Evolutionary conservation across 176 grass and related monocot genomes (phyloP).

Genomic region (Elymus sibiricus): DNA sequence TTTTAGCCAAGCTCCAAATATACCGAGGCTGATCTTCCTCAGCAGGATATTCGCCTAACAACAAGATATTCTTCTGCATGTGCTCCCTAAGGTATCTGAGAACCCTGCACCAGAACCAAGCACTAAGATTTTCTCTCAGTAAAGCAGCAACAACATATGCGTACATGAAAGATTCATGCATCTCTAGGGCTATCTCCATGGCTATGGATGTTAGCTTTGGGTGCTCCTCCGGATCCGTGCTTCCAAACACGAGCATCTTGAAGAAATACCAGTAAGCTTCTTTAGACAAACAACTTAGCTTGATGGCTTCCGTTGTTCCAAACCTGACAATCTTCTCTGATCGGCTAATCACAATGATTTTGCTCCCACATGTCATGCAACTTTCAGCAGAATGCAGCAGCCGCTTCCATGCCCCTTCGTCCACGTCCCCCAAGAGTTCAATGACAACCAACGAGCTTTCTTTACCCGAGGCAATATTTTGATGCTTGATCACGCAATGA

Average conservation of each 20-base stretch:
- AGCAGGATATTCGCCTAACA: not conserved
- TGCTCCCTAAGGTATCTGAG: not conserved
- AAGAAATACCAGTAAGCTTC: conserved; percentile 27
- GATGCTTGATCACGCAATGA: not conserved
- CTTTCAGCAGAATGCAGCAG: not conserved
- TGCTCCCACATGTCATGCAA: not conserved
- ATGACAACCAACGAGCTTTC: not conserved
- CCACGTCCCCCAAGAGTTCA: not conserved
- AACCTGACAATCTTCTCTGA: not conserved
- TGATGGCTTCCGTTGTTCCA: not conserved
- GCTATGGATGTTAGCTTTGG: conserved; percentile 1
- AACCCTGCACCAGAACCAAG: not conserved
- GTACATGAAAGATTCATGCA: not conserved
- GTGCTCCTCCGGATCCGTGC: not conserved
- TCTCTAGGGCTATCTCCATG: not conserved
- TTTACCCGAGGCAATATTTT: not conserved
- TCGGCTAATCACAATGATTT: not conserved
- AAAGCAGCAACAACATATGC: not conserved
- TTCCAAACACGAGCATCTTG: conserved; percentile 9
- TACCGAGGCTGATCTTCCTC: not conserved
- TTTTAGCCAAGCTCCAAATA: not conserved
- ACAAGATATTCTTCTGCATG: not conserved
- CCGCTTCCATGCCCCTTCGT: not conserved
- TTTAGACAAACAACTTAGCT: not conserved
- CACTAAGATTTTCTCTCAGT: not conserved